Evolutionary conservation across 1,139 yeast genomes (phyloP).

Genomic region (Suzukiozyma palmioleophila): DNA sequence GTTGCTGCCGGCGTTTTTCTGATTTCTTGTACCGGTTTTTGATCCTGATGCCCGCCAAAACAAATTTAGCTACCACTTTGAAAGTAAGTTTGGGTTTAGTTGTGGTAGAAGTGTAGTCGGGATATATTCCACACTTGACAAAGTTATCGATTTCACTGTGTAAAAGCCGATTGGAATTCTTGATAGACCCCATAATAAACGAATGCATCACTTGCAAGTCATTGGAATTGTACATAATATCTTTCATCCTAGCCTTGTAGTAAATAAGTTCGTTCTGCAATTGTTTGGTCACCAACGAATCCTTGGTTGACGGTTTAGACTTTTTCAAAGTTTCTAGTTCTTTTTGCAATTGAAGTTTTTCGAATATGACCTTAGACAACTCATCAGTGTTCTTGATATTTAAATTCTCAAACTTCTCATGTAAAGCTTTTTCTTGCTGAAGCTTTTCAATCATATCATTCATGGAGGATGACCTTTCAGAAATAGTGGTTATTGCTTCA

Average conservation of each 20-base stretch:
- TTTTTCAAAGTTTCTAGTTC: not conserved
- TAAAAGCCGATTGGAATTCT: conserved; percentile 37
- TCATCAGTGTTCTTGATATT: not conserved
- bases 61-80: conserved; percentile 40
- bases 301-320: not conserved
- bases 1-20: conserved; percentile 19
- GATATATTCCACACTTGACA: conserved; percentile 45
- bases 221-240: conserved; percentile 31
- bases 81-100: conserved; percentile 20
- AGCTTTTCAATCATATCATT: not conserved
- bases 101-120: conserved; percentile 23
- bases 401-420: not conserved
- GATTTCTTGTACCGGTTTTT: conserved; percentile 32
- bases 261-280: conserved; percentile 21
- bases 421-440: not conserved
- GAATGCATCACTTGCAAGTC: conserved; percentile 51
- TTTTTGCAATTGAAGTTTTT: not conserved
- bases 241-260: conserved; percentile 34
- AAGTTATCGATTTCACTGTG: conserved; percentile 39
- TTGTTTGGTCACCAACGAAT: not conserved
- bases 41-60: conserved; percentile 51
- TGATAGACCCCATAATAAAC: conserved; percentile 43
- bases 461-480: not conserved
- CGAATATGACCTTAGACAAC: not conserved
- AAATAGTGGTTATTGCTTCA: not conserved